Conservation (phyloP, 306 rosid species). For the Rosa multiflora region DNA sequence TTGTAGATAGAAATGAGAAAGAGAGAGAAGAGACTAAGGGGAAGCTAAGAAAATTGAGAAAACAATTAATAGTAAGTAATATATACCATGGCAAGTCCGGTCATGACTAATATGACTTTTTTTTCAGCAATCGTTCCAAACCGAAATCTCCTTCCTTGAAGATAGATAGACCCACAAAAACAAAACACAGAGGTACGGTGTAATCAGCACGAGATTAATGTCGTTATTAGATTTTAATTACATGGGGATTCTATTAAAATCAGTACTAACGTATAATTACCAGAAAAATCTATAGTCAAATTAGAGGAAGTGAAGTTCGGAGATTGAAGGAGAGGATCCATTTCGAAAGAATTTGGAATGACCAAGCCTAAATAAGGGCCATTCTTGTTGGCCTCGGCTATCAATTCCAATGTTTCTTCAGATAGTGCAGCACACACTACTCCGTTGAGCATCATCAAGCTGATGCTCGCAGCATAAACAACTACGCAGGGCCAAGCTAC, state of each 20-base stretch:
- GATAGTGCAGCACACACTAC: slow-evolving; percentile 31
- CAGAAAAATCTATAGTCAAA: slow-evolving; percentile 37
- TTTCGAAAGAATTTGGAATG: slow-evolving; percentile 52
- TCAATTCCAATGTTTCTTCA: background rate
- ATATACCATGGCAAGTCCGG: slow-evolving; percentile 38
- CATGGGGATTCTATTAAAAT: background rate
- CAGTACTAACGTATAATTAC: slow-evolving; percentile 18
- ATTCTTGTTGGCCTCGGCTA: background rate
- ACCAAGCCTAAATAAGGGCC: slow-evolving; percentile 37
- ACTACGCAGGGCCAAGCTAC: slow-evolving; percentile 12
- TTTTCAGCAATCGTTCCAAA: slow-evolving; percentile 30
- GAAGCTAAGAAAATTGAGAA: background rate
- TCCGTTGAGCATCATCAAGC: slow-evolving; percentile 15
- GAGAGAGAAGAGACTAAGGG: background rate
- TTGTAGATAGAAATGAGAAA: background rate
- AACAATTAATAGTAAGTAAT: background rate
- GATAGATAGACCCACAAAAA: background rate
- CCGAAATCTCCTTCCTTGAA: slow-evolving; percentile 41
- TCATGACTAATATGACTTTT: slow-evolving; percentile 36
- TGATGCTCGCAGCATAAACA: slow-evolving; percentile 11
- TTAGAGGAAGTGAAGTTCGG: slow-evolving; percentile 32
- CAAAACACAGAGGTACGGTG: background rate
- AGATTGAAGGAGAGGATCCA: slow-evolving; percentile 52
- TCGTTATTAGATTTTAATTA: background rate
- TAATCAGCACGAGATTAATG: background rate